phyloP scores from a whole-genome alignment of 495 filamentous ascomycete species.

The Daldinia childiae region DNA sequence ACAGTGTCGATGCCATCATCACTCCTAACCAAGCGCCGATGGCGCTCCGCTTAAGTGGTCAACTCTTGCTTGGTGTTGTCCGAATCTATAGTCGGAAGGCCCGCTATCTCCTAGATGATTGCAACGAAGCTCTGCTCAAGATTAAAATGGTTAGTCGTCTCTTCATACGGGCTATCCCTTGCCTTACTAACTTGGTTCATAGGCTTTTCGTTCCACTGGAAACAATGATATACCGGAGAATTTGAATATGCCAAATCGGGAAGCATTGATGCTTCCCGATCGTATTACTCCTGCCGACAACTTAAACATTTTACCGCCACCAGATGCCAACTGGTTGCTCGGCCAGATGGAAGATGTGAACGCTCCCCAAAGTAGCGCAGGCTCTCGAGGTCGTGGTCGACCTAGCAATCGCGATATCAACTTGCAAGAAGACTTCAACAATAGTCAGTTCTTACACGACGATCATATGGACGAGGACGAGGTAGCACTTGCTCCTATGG shows the following conservation, averaged over 20 bases:
- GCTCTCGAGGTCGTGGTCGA: constrained; percentile 61
- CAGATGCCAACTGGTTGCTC: constrained; percentile 78
- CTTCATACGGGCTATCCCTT: background rate
- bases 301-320: constrained; percentile 69
- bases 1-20: constrained; percentile 93
- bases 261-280: constrained; percentile 83
- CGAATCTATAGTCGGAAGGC: constrained; percentile 97
- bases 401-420: constrained; percentile 72
- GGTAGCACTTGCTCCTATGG: constrained; percentile 60
- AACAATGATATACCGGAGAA: constrained; percentile 83
- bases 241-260: constrained; percentile 67
- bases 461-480: constrained; percentile 65
- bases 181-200: constrained; percentile 47
- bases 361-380: constrained; percentile 53
- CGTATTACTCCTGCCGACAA: constrained; percentile 89
- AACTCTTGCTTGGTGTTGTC: constrained; percentile 93
- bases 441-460: constrained; percentile 75
- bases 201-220: constrained; percentile 81
- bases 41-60: constrained; percentile 91
- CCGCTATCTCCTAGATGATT: constrained; percentile 94
- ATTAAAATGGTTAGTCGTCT: constrained; percentile 86
- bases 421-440: constrained; percentile 65
- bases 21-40: constrained; percentile 93
- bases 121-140: constrained; percentile 95
- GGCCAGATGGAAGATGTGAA: constrained; percentile 69